These are phyloP conservation scores for Globisporangium echinulatum DNA, from an alignment of 352 stramenopile species.

Conservation along the genomic window DNA sequence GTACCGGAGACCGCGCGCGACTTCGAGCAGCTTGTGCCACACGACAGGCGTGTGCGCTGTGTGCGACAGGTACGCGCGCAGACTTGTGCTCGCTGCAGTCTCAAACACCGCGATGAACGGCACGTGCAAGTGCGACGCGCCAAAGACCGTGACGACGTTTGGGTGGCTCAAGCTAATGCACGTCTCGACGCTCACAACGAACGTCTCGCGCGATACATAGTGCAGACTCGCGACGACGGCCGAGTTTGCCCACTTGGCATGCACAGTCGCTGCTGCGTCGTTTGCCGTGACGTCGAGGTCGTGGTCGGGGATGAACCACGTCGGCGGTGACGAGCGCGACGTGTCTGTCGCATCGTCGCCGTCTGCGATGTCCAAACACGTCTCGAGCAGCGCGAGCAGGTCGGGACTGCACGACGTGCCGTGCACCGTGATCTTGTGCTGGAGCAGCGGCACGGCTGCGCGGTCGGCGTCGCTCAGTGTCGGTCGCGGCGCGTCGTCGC, in stretches of 20 bases:
- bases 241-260: constrained; percentile 40
- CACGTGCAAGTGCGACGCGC: constrained; percentile 14
- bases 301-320: constrained; percentile 75
- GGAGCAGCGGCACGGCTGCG: background rate
- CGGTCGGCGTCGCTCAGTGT: background rate
- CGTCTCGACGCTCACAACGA: background rate
- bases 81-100: constrained; percentile 1
- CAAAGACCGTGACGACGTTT: constrained; percentile 19
- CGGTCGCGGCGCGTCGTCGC: background rate
- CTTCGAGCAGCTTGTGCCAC: constrained; percentile 7
- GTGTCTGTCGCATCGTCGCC: too few species aligned
- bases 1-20: constrained; percentile 27
- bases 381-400: background rate
- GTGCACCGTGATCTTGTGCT: background rate
- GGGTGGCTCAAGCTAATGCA: constrained; percentile 30
- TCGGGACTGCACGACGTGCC: background rate
- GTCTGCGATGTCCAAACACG: background rate
- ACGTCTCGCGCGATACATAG: background rate
- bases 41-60: background rate
- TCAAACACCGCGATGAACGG: constrained; percentile 14
- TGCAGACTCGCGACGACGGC: constrained; percentile 14
- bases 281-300: constrained; percentile 45
- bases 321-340: background rate
- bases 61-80: constrained; percentile 2
- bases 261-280: background rate